Conservation (phyloP, 2,329 filamentous ascomycete genomes). For the Didymella segeticola region DNA sequence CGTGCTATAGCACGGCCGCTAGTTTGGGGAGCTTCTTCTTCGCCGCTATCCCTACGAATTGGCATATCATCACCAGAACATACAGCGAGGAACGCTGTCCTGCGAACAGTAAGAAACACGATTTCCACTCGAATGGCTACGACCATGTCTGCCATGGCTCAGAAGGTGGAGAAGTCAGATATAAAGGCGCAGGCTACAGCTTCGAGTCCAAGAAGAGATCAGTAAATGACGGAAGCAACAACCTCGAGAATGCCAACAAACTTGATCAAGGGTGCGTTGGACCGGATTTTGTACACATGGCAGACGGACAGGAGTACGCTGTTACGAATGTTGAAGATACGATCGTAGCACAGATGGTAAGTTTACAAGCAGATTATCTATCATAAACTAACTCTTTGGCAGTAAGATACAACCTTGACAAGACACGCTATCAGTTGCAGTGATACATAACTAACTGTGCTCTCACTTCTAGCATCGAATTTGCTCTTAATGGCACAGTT, state of each 20-base stretch:
- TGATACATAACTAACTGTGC: background rate
- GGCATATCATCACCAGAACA: background rate
- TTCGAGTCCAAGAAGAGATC: background rate
- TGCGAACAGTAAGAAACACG: background rate
- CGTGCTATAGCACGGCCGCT: background rate
- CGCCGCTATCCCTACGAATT: background rate
- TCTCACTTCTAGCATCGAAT: background rate
- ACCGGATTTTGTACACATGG: background rate
- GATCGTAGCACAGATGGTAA: background rate
- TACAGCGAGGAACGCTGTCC: background rate
- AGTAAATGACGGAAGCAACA: background rate
- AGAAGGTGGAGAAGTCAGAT: background rate
- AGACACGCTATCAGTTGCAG: background rate
- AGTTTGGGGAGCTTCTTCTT: background rate
- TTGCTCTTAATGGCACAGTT: background rate
- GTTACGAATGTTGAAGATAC: background rate
- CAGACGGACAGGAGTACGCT: background rate
- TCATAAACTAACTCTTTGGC: background rate
- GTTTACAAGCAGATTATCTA: background rate
- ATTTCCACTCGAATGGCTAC: background rate
- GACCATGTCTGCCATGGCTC: background rate
- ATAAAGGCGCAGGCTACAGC: background rate
- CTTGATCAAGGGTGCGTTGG: background rate
- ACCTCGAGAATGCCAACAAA: no score
- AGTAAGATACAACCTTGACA: background rate